Evolutionary conservation across 345 rosid genomes (phyloP).

Genomic region (Stellera chamaejasme): DNA sequence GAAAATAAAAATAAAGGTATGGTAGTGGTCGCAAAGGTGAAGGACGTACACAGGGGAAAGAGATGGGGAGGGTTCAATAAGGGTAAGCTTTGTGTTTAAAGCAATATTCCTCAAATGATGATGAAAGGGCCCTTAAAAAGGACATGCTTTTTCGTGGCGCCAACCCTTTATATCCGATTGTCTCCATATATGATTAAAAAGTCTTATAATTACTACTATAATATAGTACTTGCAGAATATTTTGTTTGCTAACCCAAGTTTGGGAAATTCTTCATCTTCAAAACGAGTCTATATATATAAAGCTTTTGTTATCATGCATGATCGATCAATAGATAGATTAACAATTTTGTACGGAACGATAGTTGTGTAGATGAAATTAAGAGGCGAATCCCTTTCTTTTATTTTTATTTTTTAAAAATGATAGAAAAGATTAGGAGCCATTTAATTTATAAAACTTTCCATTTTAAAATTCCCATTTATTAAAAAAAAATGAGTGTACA

Average conservation of each 20-base stretch:
- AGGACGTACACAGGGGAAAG: neutral
- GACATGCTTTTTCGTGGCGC: conserved; percentile 30
- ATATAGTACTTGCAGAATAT: conserved; percentile 18
- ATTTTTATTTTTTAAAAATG: too few relatives aligned
- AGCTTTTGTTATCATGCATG: too few relatives aligned
- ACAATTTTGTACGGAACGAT: too few relatives aligned
- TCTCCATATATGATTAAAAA: conserved; percentile 10
- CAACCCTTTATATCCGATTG: conserved; percentile 17
- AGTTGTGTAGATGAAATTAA: too few relatives aligned
- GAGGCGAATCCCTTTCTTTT: too few relatives aligned
- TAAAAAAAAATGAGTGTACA: too few relatives aligned
- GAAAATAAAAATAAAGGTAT: neutral
- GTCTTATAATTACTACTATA: conserved; percentile 4
- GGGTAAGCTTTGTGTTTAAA: conserved; percentile 15
- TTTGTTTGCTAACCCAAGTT: conserved; percentile 6
- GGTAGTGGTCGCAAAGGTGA: neutral
- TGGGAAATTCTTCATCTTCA: neutral
- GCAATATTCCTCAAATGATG: conserved; percentile 26
- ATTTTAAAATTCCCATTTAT: too few relatives aligned
- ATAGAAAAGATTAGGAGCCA: too few relatives aligned
- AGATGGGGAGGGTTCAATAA: neutral
- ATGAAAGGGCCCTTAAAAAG: conserved; percentile 25
- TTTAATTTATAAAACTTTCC: too few relatives aligned
- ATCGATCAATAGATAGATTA: too few relatives aligned
- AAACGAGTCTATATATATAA: too few relatives aligned